A percentile compares a stretch with the other conserved stretches of the same genome.
Evolutionary conservation across 352 stramenopile species (phyloP).

Genomic region (Bremia lactucae): DNA sequence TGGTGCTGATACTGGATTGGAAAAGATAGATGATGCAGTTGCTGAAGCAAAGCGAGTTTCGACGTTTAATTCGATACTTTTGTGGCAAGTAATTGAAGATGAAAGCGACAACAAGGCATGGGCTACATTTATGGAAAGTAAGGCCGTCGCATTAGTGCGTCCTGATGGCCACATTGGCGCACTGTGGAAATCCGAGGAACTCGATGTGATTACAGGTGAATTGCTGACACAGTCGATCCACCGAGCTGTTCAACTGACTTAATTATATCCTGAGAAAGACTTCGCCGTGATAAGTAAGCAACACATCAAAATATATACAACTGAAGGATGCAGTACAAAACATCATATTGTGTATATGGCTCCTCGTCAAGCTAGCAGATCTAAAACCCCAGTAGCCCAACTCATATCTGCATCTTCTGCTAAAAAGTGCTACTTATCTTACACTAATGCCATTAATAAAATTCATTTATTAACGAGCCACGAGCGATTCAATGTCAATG

Average conservation of each 20-base stretch:
- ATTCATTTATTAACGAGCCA: slow-evolving; percentile 13
- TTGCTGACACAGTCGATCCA: slow-evolving; percentile 18
- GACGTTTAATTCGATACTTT: slow-evolving; percentile 25
- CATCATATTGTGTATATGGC: too few species aligned
- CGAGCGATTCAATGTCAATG: slow-evolving; percentile 29
- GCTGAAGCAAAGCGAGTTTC: slow-evolving; percentile 3
- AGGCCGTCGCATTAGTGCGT: slow-evolving; percentile 48
- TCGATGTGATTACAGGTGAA: slow-evolving; percentile 8
- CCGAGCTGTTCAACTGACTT: slow-evolving; percentile 21
- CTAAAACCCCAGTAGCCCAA: too few species aligned
- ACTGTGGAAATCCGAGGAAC: slow-evolving; percentile 32
- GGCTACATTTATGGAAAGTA: slow-evolving; percentile 24
- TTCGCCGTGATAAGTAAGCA: too few species aligned
- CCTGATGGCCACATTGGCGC: slow-evolving; percentile 72
- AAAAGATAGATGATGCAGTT: slow-evolving; percentile 7
- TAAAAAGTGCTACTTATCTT: slow-evolving; percentile 14
- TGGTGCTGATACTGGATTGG: slow-evolving; percentile 8
- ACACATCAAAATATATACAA: too few species aligned
- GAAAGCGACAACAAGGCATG: slow-evolving; percentile 25
- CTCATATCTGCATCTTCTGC: slow-evolving; percentile 19
- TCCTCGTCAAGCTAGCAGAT: too few species aligned
- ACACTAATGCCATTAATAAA: slow-evolving; percentile 19
- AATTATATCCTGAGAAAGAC: slow-evolving; percentile 8
- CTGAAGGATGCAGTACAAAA: too few species aligned
- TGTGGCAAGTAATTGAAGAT: slow-evolving; percentile 17